These are phyloP conservation scores for Chlamydomonas sphaeroides DNA, from an alignment of 139 green algal species.

Conservation along the genomic window DNA sequence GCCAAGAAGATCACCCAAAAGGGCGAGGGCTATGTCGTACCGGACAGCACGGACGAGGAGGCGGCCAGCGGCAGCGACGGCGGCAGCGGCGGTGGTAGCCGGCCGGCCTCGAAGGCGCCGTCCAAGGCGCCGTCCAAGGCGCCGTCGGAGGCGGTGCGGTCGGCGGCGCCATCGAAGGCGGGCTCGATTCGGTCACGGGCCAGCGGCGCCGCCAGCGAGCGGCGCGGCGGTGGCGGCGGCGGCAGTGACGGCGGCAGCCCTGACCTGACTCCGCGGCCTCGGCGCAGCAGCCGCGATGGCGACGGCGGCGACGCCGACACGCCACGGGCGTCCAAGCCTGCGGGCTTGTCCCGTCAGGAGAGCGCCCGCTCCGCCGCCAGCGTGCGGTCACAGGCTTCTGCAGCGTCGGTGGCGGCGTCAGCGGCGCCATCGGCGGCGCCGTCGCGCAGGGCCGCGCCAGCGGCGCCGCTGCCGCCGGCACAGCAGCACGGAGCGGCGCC, in stretches of 20 bases:
- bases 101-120: too few relatives aligned
- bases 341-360: slow-evolving; percentile 1
- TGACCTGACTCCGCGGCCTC: not conserved
- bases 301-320: not conserved
- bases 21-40: slow-evolving; percentile 6
- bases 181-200: too few relatives aligned
- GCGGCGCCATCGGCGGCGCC: not conserved
- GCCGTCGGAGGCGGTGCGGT: too few relatives aligned
- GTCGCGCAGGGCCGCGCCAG: not conserved
- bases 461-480: too few relatives aligned
- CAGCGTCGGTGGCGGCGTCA: not conserved
- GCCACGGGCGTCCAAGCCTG: not conserved
- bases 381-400: not conserved
- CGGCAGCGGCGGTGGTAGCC: not conserved
- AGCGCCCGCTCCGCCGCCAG: slow-evolving; percentile 5
- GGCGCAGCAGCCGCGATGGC: not conserved
- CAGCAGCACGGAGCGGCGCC: not conserved
- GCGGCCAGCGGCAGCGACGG: not conserved
- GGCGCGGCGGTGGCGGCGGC: not conserved
- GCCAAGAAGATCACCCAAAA: slow-evolving; percentile 24
- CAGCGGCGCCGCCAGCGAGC: too few relatives aligned
- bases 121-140: too few relatives aligned
- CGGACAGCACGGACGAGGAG: slow-evolving; percentile 20
- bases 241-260: not conserved
- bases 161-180: too few relatives aligned